These are phyloP conservation scores for Chaetomium sp. DNA, from an alignment of 2,329 filamentous ascomycete species.

Conservation along the genomic window DNA sequence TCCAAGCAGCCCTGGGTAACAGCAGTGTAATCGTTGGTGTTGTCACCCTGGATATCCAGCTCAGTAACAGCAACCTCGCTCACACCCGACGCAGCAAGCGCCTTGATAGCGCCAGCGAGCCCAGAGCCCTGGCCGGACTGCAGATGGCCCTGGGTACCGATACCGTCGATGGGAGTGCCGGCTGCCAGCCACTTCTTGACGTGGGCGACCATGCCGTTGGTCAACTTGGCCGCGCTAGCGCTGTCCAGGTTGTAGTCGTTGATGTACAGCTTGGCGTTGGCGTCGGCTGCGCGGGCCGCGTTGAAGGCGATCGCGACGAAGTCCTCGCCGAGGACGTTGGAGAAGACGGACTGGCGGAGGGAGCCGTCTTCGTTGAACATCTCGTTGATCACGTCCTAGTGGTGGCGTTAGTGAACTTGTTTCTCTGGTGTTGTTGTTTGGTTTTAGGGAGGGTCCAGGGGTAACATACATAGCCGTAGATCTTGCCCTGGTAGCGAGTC, in stretches of 20 bases:
- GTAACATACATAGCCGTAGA: conserved; percentile 45
- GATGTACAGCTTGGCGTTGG: conserved; percentile 64
- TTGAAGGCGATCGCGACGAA: conserved; percentile 66
- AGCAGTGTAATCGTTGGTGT: conserved; percentile 51
- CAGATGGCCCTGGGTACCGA: conserved; percentile 55
- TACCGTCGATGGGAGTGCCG: conserved; percentile 60
- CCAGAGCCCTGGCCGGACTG: conserved; percentile 38
- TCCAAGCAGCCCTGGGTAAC: conserved; percentile 53
- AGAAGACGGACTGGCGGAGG: conserved; percentile 58
- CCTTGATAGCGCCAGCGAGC: conserved; percentile 43
- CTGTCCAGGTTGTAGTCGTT: conserved; percentile 67
- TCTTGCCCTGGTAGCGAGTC: conserved; percentile 55
- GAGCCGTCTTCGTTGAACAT: conserved; percentile 56
- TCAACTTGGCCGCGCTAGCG: conserved; percentile 51
- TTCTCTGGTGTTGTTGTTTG: neutral
- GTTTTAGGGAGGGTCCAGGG: neutral
- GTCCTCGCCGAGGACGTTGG: conserved; percentile 60
- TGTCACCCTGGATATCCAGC: conserved; percentile 57
- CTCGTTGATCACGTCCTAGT: conserved; percentile 58
- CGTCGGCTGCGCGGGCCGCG: conserved; percentile 60
- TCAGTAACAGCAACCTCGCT: conserved; percentile 60
- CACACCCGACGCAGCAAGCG: conserved; percentile 43
- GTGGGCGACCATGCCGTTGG: conserved; percentile 46
- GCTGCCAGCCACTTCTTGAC: conserved; percentile 58
- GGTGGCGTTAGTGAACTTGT: conserved; percentile 4